Percentiles rank a stretch among this genome's conserved stretches.
These are phyloP conservation scores for Candida tropicalis DNA, from an alignment of 1,139 yeast genomes.

Conservation along the genomic window DNA sequence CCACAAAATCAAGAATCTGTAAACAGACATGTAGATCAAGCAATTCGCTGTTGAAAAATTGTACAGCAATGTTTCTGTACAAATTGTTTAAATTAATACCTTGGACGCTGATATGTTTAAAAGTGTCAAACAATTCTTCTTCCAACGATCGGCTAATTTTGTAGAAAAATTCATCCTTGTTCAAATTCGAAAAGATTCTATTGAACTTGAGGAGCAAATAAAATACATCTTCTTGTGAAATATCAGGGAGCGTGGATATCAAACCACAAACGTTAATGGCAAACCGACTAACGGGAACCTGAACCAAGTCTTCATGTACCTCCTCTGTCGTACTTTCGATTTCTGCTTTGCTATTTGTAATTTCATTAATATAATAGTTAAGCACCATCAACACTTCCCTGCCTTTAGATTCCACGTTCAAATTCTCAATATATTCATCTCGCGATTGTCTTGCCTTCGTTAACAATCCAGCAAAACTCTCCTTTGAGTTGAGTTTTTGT, in stretches of 20 bases:
- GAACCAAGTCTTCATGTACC: conserved; percentile 1
- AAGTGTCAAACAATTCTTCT: conserved; percentile 29
- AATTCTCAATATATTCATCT: conserved; percentile 24
- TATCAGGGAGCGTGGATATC: conserved; percentile 23
- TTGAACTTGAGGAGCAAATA: conserved; percentile 38
- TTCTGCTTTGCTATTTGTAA: conserved; percentile 6
- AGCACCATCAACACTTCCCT: conserved; percentile 36
- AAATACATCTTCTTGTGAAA: conserved; percentile 34
- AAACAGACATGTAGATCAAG: conserved; percentile 15
- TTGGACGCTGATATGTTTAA: conserved; percentile 39
- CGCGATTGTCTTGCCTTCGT: conserved; percentile 28
- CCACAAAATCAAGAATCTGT: conserved; percentile 36
- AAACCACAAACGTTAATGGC: conserved; percentile 26
- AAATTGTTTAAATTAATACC: conserved; percentile 36
- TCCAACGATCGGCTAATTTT: conserved; percentile 41
- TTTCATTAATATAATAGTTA: conserved; percentile 35
- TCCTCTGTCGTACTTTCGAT: conserved; percentile 5
- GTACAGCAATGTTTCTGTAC: conserved; percentile 20
- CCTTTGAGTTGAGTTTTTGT: conserved; percentile 31
- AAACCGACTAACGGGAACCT: conserved; percentile 18
- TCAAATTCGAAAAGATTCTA: conserved; percentile 29
- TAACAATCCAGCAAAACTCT: conserved; percentile 33
- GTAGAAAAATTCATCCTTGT: conserved; percentile 42
- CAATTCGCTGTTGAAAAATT: conserved; percentile 7
- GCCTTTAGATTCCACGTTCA: conserved; percentile 22